A percentile compares a stretch with the other conserved stretches of the same genome.
These are phyloP conservation scores for Peniophora sp. DNA, from an alignment of 1,284 basidiomycete species.

Conservation along the genomic window DNA sequence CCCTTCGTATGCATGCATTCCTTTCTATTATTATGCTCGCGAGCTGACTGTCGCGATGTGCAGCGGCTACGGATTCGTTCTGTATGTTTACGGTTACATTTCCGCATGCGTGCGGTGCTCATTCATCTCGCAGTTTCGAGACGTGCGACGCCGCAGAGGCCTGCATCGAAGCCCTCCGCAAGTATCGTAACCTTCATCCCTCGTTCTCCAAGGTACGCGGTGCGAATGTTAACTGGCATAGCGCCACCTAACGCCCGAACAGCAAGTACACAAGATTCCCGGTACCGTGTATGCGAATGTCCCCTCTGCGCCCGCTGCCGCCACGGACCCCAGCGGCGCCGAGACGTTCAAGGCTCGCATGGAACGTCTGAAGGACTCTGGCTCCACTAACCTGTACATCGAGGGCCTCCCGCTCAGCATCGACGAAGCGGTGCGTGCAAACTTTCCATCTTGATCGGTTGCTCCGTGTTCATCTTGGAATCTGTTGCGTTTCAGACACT, in stretches of 20 bases:
- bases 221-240: conserved; percentile 1
- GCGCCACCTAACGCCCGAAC: not conserved
- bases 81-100: conserved; percentile 38
- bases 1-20: conserved; percentile 26
- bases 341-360: conserved; percentile 62
- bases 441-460: not conserved
- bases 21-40: not conserved
- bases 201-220: conserved; percentile 51
- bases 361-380: conserved; percentile 55
- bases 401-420: conserved; percentile 63
- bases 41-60: conserved; percentile 3
- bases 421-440: conserved; percentile 29
- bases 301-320: conserved; percentile 7
- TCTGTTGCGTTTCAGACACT: conserved; percentile 35
- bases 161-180: conserved; percentile 59
- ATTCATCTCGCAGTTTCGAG: conserved; percentile 40
- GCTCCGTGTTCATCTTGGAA: not conserved
- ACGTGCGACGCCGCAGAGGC: conserved; percentile 54
- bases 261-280: conserved; percentile 76
- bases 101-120: conserved; percentile 1
- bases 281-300: conserved; percentile 45
- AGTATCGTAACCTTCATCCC: conserved; percentile 67
- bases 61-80: conserved; percentile 74
- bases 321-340: conserved; percentile 21
- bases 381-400: conserved; percentile 67